Conservation (phyloP, 371 early-diverging fungal genomes). For the Apophysomyces ossiformis region DNA sequence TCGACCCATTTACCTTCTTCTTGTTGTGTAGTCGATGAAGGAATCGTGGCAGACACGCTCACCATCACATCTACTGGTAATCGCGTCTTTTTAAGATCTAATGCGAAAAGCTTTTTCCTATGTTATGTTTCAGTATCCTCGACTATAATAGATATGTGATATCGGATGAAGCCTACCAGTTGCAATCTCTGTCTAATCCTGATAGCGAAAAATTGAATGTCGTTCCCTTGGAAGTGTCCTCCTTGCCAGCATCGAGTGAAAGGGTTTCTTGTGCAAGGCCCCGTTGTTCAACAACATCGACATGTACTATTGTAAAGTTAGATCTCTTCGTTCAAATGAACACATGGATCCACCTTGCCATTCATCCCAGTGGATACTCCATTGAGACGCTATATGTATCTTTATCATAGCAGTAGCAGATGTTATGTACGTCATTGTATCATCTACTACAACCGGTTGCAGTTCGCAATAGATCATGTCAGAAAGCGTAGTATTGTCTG, state of each 20-base stretch:
- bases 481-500: neutral
- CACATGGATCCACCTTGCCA: neutral
- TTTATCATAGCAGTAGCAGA: neutral
- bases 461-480: neutral
- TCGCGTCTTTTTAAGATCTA: neutral
- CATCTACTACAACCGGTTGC: neutral
- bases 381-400: neutral
- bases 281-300: neutral
- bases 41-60: neutral
- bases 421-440: neutral
- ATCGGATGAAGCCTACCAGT: neutral
- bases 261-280: neutral
- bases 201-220: neutral
- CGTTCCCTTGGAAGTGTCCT: neutral
- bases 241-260: neutral
- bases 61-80: conserved; percentile 5
- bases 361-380: neutral
- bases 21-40: neutral
- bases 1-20: neutral
- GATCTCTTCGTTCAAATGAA: neutral
- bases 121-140: neutral
- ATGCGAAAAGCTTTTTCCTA: neutral
- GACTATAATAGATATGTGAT: neutral
- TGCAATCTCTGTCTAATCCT: neutral
- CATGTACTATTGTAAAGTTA: neutral